Evolutionary conservation across 345 rosid genomes (phyloP).

Genomic region (Trapa incisa): DNA sequence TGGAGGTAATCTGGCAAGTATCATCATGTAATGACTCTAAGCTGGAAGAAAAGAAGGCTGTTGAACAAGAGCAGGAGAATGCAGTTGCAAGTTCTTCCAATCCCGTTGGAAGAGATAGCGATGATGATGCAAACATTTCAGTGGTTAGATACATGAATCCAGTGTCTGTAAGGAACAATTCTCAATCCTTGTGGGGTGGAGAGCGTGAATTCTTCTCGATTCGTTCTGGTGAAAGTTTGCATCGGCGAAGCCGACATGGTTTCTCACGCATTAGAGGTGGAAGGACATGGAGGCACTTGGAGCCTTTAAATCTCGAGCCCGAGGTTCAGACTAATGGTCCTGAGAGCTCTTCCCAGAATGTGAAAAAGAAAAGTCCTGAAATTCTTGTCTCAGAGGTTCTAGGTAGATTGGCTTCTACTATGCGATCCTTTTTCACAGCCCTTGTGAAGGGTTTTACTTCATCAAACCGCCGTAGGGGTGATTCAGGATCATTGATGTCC

Average conservation of each 20-base stretch:
- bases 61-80: constrained; percentile 47
- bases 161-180: constrained; percentile 56
- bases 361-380: constrained; percentile 69
- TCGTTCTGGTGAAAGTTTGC: constrained; percentile 69
- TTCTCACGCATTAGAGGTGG: constrained; percentile 82
- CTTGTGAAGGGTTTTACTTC: constrained; percentile 86
- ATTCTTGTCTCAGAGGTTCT: constrained; percentile 58
- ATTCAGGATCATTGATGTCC: constrained; percentile 53
- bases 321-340: constrained; percentile 44
- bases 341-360: constrained; percentile 47
- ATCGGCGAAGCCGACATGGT: constrained; percentile 72
- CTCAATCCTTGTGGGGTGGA: constrained; percentile 68
- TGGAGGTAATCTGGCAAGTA: constrained; percentile 78
- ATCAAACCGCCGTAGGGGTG: constrained; percentile 85
- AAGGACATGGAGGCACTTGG: constrained; percentile 71
- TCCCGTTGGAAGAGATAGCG: constrained; percentile 72
- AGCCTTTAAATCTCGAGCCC: constrained; percentile 56
- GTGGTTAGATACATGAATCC: constrained; percentile 69
- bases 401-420: constrained; percentile 54
- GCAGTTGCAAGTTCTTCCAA: constrained; percentile 43
- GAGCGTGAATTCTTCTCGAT: constrained; percentile 75
- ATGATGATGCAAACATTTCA: constrained; percentile 59
- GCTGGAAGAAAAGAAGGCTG: constrained; percentile 49
- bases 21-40: constrained; percentile 59
- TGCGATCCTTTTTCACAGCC: constrained; percentile 67